Evolutionary conservation across 2,329 filamentous ascomycete species (phyloP).

Genomic region (Sporothrix euskadiensis): DNA sequence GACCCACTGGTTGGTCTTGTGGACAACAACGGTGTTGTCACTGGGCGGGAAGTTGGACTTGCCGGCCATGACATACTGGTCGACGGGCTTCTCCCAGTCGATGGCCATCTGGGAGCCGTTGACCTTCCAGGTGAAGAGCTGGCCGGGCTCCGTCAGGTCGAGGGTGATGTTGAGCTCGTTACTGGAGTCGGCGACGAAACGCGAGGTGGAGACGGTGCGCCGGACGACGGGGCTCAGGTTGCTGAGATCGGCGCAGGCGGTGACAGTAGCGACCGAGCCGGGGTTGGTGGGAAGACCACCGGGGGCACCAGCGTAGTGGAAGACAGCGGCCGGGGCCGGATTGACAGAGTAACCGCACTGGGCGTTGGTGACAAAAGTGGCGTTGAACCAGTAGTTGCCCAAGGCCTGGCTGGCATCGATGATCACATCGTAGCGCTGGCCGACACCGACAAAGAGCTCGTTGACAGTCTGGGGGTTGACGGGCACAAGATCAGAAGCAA

Average conservation of each 20-base stretch:
- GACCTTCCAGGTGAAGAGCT: slow-evolving; percentile 38
- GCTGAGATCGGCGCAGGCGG: slow-evolving; percentile 32
- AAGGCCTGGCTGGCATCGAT: slow-evolving; percentile 44
- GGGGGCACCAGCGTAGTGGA: slow-evolving; percentile 43
- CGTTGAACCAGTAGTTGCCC: slow-evolving; percentile 40
- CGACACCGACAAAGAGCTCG: slow-evolving; percentile 53
- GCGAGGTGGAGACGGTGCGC: slow-evolving; percentile 28
- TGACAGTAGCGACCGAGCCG: slow-evolving; percentile 36
- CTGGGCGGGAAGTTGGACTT: slow-evolving; percentile 18
- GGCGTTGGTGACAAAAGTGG: slow-evolving; percentile 31
- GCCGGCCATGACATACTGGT: slow-evolving; percentile 40
- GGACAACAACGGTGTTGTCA: slow-evolving; percentile 31
- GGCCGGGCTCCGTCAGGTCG: slow-evolving; percentile 39
- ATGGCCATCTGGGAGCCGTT: slow-evolving; percentile 39
- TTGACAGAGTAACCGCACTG: slow-evolving; percentile 35
- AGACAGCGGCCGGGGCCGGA: slow-evolving; percentile 42
- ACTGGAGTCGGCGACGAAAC: slow-evolving; percentile 27
- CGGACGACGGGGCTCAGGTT: slow-evolving; percentile 32
- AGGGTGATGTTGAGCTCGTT: slow-evolving; percentile 32
- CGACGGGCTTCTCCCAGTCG: slow-evolving; percentile 42
- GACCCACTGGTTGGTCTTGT: slow-evolving; percentile 29
- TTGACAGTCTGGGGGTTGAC: slow-evolving; percentile 52
- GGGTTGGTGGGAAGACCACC: slow-evolving; percentile 37
- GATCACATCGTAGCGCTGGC: slow-evolving; percentile 48
- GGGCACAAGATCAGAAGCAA: slow-evolving; percentile 54